Conservation (phyloP, 345 rosid genomes). For the Kernera saxatilis region DNA sequence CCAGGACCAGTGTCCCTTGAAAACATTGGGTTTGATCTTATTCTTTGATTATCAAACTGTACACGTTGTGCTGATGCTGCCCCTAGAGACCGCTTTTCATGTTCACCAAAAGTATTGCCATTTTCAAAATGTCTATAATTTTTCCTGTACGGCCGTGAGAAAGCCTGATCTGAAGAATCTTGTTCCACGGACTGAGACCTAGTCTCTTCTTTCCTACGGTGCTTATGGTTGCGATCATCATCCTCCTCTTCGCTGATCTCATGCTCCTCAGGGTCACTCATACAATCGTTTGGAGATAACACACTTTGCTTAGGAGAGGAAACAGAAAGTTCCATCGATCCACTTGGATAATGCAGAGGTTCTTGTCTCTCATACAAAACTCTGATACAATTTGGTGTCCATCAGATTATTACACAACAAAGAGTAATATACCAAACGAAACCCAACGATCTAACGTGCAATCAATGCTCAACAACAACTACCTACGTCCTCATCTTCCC, state of each 20-base stretch:
- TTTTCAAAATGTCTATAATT: conserved; percentile 54
- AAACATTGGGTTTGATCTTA: conserved; percentile 51
- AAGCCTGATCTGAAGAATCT: conserved; percentile 51
- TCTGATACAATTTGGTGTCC: conserved; percentile 15
- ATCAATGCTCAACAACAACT: neutral
- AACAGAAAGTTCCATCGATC: conserved; percentile 69
- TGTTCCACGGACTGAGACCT: conserved; percentile 68
- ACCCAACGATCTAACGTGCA: neutral
- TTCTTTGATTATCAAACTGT: conserved; percentile 59
- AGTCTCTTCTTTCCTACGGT: conserved; percentile 85
- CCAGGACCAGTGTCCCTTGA: conserved; percentile 58
- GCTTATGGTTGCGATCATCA: conserved; percentile 97
- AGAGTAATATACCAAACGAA: conserved; percentile 2
- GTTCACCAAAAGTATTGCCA: conserved; percentile 55
- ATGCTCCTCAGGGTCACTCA: conserved; percentile 79
- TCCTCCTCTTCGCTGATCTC: conserved; percentile 97
- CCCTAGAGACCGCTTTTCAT: conserved; percentile 58
- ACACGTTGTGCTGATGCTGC: conserved; percentile 40
- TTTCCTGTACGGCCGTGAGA: conserved; percentile 65
- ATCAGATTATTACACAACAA: conserved; percentile 13
- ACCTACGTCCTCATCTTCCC: neutral
- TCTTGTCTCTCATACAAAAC: conserved; percentile 25
- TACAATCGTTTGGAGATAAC: conserved; percentile 61
- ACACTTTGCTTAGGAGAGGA: conserved; percentile 54
- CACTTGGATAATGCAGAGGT: conserved; percentile 15